Percentiles rank a stretch among this genome's conserved stretches.
Conservation (phyloP, 306 rosid genomes). For the Dryas octopetala region DNA sequence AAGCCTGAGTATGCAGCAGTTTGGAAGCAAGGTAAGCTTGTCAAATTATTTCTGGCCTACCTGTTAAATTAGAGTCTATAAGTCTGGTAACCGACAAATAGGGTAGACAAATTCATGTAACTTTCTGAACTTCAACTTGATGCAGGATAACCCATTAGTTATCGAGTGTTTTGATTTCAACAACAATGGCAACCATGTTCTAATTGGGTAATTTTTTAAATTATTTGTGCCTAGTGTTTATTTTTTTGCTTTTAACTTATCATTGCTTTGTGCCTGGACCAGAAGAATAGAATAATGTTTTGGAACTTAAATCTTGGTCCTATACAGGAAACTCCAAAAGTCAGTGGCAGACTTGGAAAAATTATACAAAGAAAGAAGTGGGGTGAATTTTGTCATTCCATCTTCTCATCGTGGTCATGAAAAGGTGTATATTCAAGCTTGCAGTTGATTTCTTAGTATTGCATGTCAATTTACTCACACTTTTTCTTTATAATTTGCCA, state of each 20-base stretch:
- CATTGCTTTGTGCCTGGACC: constrained; percentile 4
- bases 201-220: constrained; percentile 61
- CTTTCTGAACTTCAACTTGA: neutral
- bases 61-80: neutral
- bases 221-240: constrained; percentile 1
- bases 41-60: constrained; percentile 10
- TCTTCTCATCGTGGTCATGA: constrained; percentile 44
- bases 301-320: constrained; percentile 19
- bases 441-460: neutral
- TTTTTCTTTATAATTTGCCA: constrained; percentile 15
- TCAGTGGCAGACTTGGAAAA: constrained; percentile 71
- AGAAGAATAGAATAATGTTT: constrained; percentile 7
- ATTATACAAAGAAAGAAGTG: constrained; percentile 43
- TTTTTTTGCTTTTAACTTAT: neutral
- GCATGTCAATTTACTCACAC: constrained; percentile 8
- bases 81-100: constrained; percentile 13
- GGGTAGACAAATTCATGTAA: neutral
- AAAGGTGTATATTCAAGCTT: constrained; percentile 47
- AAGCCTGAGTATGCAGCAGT: constrained; percentile 57
- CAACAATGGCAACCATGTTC: constrained; percentile 65
- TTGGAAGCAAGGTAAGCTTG: constrained; percentile 72
- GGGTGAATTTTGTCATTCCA: constrained; percentile 49
- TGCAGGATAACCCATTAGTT: constrained; percentile 72
- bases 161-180: constrained; percentile 95
- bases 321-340: constrained; percentile 61